A percentile compares a stretch with the other conserved stretches of the same genome.
Conservation (phyloP, 352 stramenopile genomes). For the Pythium aquatile region DNA sequence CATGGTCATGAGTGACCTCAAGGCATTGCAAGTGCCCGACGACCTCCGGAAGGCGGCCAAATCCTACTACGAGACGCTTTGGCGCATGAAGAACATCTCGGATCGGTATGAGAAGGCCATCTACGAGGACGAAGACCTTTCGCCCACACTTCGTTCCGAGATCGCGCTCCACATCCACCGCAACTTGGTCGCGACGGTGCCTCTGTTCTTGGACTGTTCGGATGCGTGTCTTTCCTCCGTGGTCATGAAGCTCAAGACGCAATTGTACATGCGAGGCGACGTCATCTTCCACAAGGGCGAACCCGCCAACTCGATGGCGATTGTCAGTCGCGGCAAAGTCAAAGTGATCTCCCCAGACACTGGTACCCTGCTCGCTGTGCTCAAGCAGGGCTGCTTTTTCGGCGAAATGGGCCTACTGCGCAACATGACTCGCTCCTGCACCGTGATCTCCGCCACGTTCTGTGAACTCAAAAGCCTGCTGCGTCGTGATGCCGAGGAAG, state of each 20-base stretch:
- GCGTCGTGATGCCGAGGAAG: slow-evolving; percentile 46
- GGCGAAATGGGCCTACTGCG: slow-evolving; percentile 56
- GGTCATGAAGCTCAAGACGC: slow-evolving; percentile 56
- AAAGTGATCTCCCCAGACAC: slow-evolving; percentile 61
- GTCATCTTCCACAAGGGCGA: slow-evolving; percentile 65
- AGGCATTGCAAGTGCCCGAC: slow-evolving; percentile 49
- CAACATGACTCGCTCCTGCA: slow-evolving; percentile 60
- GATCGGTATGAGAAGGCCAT: slow-evolving; percentile 67
- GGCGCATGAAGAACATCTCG: slow-evolving; percentile 67
- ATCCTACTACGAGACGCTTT: slow-evolving; percentile 64
- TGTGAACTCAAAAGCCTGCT: slow-evolving; percentile 59
- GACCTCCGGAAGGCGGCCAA: slow-evolving; percentile 54
- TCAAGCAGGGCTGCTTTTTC: slow-evolving; percentile 66
- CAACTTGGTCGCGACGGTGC: slow-evolving; percentile 47
- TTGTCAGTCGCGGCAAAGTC: slow-evolving; percentile 62
- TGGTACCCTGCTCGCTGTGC: slow-evolving; percentile 44
- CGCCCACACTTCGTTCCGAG: slow-evolving; percentile 46
- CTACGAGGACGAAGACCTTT: slow-evolving; percentile 68
- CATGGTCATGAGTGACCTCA: slow-evolving; percentile 64
- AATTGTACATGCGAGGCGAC: slow-evolving; percentile 58
- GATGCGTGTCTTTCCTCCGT: slow-evolving; percentile 53
- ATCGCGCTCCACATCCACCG: slow-evolving; percentile 68
- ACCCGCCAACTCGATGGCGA: slow-evolving; percentile 56
- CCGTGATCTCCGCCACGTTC: slow-evolving; percentile 53
- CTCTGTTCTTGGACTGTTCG: slow-evolving; percentile 57